Percentiles rank a stretch among this genome's conserved stretches.
phyloP scores from a whole-genome alignment of 1,284 basidiomycete species.

The Fomitiporia mediterranea region DNA sequence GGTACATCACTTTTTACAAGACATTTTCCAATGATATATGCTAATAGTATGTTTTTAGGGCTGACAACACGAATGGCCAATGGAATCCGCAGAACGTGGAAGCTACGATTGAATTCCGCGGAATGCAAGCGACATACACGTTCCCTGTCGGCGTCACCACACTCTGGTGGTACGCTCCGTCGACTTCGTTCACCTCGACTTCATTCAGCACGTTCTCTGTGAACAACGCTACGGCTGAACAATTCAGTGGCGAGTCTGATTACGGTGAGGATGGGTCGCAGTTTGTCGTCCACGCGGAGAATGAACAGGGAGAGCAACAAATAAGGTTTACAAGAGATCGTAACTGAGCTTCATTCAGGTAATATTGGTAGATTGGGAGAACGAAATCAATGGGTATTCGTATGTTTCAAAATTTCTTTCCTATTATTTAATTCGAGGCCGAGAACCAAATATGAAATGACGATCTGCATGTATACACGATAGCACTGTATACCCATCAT shows the following conservation, averaged over 20 bases:
- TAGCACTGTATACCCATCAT: too few species aligned
- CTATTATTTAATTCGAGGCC: too few species aligned
- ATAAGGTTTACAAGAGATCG: constrained; percentile 10
- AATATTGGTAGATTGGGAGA: too few species aligned
- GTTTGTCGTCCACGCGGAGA: constrained; percentile 11
- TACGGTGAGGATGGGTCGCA: not conserved
- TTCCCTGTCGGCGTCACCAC: constrained; percentile 61
- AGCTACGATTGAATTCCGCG: constrained; percentile 67
- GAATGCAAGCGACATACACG: constrained; percentile 59
- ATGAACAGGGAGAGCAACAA: not conserved
- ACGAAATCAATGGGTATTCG: too few species aligned
- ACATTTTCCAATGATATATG: not conserved
- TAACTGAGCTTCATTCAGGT: too few species aligned
- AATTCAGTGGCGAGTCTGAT: not conserved
- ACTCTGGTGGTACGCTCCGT: constrained; percentile 42
- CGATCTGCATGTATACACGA: too few species aligned
- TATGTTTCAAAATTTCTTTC: too few species aligned
- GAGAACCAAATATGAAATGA: too few species aligned
- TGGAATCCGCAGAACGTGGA: constrained; percentile 60
- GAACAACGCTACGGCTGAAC: not conserved
- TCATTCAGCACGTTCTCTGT: not conserved
- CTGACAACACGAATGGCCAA: constrained; percentile 44
- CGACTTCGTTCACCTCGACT: not conserved
- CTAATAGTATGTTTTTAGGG: constrained; percentile 30
- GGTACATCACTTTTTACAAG: constrained; percentile 25